Evolutionary conservation across 495 filamentous ascomycete species (phyloP).

Genomic region (Opeltia flavorubescens): DNA sequence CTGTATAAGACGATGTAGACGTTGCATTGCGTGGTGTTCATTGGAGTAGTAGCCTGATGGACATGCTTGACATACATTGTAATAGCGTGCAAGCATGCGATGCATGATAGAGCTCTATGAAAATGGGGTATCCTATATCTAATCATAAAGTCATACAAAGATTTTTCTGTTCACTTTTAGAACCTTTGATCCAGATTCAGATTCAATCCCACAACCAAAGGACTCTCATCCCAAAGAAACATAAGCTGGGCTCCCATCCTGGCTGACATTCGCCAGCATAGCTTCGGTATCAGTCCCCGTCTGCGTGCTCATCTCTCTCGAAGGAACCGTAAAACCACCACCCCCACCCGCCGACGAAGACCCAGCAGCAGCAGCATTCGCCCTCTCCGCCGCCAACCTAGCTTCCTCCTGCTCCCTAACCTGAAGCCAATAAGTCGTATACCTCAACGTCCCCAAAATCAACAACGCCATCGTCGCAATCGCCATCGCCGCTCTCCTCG

Average conservation of each 20-base stretch:
- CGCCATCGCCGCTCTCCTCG: constrained; percentile 69
- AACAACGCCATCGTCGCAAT: constrained; percentile 33
- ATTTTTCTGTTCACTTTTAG: not conserved
- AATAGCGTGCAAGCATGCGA: too few species aligned
- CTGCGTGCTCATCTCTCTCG: constrained; percentile 6
- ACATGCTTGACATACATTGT: too few species aligned
- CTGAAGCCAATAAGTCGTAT: constrained; percentile 10
- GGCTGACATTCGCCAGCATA: constrained; percentile 1
- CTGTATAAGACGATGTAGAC: too few species aligned
- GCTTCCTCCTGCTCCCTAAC: constrained; percentile 2
- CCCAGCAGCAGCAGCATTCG: not conserved
- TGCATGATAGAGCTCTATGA: too few species aligned
- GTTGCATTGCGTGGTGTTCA: too few species aligned
- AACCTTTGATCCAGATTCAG: not conserved
- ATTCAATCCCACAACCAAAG: too few species aligned
- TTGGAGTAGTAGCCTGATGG: too few species aligned
- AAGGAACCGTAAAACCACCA: not conserved
- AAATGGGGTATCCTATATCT: too few species aligned
- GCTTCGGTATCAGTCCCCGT: not conserved
- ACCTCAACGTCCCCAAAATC: constrained; percentile 12
- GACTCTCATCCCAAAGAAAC: constrained; percentile 2
- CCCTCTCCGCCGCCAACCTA: not conserved
- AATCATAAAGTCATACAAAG: too few species aligned
- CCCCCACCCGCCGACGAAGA: not conserved
- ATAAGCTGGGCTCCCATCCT: not conserved